Base-by-base conservation (phyloP, 2,329 filamentous ascomycete genomes). In the Rachicladosporium sp. region DNA sequence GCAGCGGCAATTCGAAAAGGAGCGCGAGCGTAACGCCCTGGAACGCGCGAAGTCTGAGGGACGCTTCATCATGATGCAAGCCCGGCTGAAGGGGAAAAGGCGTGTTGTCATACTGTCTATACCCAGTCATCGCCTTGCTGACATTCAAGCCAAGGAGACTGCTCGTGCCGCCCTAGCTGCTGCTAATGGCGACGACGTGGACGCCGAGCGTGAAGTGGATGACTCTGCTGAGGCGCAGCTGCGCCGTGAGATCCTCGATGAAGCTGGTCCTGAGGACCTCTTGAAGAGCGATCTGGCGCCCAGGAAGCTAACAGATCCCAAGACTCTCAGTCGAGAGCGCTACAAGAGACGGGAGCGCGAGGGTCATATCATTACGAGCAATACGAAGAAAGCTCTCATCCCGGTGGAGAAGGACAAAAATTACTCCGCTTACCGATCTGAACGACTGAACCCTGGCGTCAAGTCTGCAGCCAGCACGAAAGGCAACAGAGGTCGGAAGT, bases 1-100 rank as follows among this genome's bases (percentile, higher is more conserved):
- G 7, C 65, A 65, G 7, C 58, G 63, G 34, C 63, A 70, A 41
- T 70, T 66, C 42, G 62, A 67, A 42, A 64, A 64, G 38, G 62
- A 68, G 46, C 60, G 68, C 35, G 60, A 69, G 46, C 51, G 53
- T 4, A 60, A 59, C 34, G 56, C 58, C 1, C 47, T 61, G 2
- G 55, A 66, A 47, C 53, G 63, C 55, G 52, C 58, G 1, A 59
- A 58, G 43, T 61, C 59, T 8, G 60, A 67, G 19, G 66, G 67
- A 23, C 57, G 65, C 0, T 67, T 60, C 40, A 64, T 67, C 36
- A 56, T 65, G 40, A 58, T 68, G n/a, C 59, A 61, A 36, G 67
- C 66, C 9, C 57, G 59, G 10, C 61, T 69, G 51, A 61, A 62
- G 41, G 59, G 58, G 27, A 68, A 66, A 46, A 64, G 61, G 30